These are phyloP conservation scores for Xylariaceae sp. DNA, from an alignment of 2,329 filamentous ascomycete genomes.

Conservation along the genomic window DNA sequence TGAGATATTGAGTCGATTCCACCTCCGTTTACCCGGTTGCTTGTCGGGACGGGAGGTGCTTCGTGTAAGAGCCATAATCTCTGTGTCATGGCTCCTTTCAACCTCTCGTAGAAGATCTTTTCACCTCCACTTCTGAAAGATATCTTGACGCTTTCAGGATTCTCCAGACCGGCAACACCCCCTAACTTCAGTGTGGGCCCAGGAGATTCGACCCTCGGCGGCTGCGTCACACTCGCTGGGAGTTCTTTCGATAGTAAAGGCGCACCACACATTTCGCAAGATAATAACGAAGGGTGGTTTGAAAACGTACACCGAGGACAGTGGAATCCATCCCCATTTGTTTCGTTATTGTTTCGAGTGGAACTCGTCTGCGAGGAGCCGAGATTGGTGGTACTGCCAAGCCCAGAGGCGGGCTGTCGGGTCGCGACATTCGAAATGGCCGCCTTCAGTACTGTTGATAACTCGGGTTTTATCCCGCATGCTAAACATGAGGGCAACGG, in stretches of 20 bases:
- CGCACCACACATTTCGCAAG: conserved; percentile 88
- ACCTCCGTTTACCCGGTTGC: conserved; percentile 37
- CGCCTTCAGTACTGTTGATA: conserved; percentile 79
- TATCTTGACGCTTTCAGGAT: conserved; percentile 74
- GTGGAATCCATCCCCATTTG: conserved; percentile 38
- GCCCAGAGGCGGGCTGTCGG: conserved; percentile 24
- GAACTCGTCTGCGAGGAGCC: conserved; percentile 10
- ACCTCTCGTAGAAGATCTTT: conserved; percentile 80
- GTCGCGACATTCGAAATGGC: conserved; percentile 70
- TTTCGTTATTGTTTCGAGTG: conserved; percentile 2
- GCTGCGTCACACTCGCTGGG: conserved; percentile 36
- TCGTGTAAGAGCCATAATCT: conserved; percentile 91
- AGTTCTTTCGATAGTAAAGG: conserved; percentile 56
- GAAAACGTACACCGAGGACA: conserved; percentile 91
- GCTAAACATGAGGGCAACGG: conserved; percentile 81
- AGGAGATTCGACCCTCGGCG: conserved; percentile 65
- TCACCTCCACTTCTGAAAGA: conserved; percentile 88
- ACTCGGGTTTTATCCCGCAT: conserved; percentile 87
- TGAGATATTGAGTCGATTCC: conserved; percentile 30
- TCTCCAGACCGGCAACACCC: conserved; percentile 43
- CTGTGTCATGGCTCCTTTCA: conserved; percentile 84
- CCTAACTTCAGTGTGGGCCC: conserved; percentile 57
- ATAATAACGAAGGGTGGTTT: conserved; percentile 80
- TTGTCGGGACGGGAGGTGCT: conserved; percentile 78
- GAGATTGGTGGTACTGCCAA: conserved; percentile 10